Base-by-base conservation (phyloP, 176 grass and related monocot genomes). In the Aegilops umbellulata region DNA sequence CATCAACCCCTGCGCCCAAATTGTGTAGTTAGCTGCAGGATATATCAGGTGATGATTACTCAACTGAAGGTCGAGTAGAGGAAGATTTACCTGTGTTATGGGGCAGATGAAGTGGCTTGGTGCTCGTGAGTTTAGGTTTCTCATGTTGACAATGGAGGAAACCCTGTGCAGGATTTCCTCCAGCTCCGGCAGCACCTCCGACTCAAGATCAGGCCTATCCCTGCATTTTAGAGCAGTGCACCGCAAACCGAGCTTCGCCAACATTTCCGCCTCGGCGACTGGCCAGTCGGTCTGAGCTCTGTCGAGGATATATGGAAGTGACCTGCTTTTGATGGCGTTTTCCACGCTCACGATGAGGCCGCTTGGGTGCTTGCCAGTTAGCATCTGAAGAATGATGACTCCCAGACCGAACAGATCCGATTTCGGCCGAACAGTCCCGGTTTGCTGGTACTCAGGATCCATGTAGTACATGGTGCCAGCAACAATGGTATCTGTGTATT, bases 371-470 rank as follows among this genome's bases (percentile, higher is more conserved):
- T 86, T 89, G 3, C 92, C 86, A 0, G 88, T 95, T 85, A 98
- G 81, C 60, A 98, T 82, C 79, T 98, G 94, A 38, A 98, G 90
- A 8, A 88, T 88, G 83, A 92, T 82, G 19, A 95, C 69, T 8
- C 97, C 94, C 20, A 94, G 85, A 10, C 90, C 97, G 35, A 92
- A 98, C 22, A 98, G 75, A 65, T 98, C 97, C 0, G 94, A 98
- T 60, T 96, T 98, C 0, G 88, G 94, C 8, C 97, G 89, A 64
- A 98, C 60, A 0, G 97, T 98, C 22, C 97, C 97, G 1, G 97
- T 98, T 80, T 83, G 88, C 35, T 98, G 92, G 78, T 98, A 98
- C 79, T 96, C 97, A 68, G 97, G 97, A 86, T 98, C 97, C 94
- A 95, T 98, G 60, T 98, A 98, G 77, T 77, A 92, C 58, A 98